A percentile compares a stretch with the other conserved stretches of the same genome.
phyloP scores from a whole-genome alignment of 1,284 basidiomycete species.

The Cutaneotrichosporon dermatis region DNA sequence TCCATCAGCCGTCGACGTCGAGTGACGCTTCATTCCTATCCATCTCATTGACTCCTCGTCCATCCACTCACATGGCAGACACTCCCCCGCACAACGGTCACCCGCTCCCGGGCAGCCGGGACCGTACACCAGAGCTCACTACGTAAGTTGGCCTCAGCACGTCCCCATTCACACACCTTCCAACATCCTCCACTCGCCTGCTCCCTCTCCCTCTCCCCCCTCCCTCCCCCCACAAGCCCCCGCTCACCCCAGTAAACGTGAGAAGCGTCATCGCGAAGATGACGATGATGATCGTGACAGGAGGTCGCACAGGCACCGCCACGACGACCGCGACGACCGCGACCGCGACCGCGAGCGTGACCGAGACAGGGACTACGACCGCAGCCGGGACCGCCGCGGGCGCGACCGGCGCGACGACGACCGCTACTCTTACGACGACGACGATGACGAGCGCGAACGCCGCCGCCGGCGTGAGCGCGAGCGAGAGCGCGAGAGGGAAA shows the following conservation, averaged over 20 bases:
- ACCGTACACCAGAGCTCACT: conserved; percentile 44
- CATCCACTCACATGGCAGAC: conserved; percentile 7
- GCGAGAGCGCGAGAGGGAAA: conserved; percentile 36
- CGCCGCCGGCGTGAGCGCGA: conserved; percentile 11
- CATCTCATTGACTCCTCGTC: not conserved
- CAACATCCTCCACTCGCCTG: no score
- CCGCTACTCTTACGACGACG: no score
- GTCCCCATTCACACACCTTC: no score
- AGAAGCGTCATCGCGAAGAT: conserved; percentile 51
- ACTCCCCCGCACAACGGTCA: conserved; percentile 1
- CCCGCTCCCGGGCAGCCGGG: conserved; percentile 21
- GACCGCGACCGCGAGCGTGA: conserved; percentile 50
- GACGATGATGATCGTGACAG: conserved; percentile 44
- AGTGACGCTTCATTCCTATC: no score
- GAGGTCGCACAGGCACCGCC: conserved; percentile 24
- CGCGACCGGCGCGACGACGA: conserved; percentile 13
- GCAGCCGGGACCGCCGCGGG: no score
- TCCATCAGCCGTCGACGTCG: no score
- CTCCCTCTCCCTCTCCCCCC: no score
- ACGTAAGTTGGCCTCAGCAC: conserved; percentile 24
- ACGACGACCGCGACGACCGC: conserved; percentile 54
- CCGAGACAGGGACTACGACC: not conserved
- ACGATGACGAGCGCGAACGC: conserved; percentile 23
- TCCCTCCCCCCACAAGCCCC: not conserved
- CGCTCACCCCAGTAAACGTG: conserved; percentile 37